These are phyloP conservation scores for Potentilla sterilis DNA, from an alignment of 306 rosid genomes.

Conservation along the genomic window DNA sequence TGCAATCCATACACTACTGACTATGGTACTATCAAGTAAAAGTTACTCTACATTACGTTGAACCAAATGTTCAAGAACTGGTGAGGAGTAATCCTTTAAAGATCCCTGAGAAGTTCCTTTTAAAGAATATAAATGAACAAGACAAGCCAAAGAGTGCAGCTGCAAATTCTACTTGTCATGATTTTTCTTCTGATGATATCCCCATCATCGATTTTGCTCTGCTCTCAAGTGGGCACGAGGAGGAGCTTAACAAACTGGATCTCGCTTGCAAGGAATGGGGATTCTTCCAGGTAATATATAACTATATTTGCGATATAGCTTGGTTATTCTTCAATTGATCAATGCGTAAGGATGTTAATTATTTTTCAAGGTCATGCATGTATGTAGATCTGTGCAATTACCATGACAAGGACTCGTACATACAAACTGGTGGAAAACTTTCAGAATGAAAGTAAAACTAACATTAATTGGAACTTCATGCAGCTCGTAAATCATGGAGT, in stretches of 20 bases:
- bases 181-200: slow-evolving; percentile 33
- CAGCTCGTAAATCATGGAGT: slow-evolving; percentile 46
- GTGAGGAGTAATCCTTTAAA: slow-evolving; percentile 22
- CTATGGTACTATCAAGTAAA: too few species aligned
- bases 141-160: slow-evolving; percentile 23
- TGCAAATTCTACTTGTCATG: not conserved
- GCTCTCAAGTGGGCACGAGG: slow-evolving; percentile 27
- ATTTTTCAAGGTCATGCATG: not conserved
- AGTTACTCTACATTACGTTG: too few species aligned
- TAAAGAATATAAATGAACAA: slow-evolving; percentile 18
- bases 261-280: slow-evolving; percentile 43
- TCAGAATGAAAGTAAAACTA: not conserved
- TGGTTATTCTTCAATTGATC: not conserved
- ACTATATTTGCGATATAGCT: too few species aligned
- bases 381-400: not conserved
- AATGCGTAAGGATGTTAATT: not conserved
- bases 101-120: slow-evolving; percentile 30
- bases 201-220: slow-evolving; percentile 37
- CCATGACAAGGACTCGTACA: not conserved
- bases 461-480: not conserved
- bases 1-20: too few species aligned
- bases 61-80: slow-evolving; percentile 45
- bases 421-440: too few species aligned
- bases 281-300: slow-evolving; percentile 37
- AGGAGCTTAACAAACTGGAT: slow-evolving; percentile 37